Percentiles rank a stretch among this genome's conserved stretches.
Evolutionary conservation across 805 yeast genomes (phyloP).

Genomic region (Wickerhamiella brachini): DNA sequence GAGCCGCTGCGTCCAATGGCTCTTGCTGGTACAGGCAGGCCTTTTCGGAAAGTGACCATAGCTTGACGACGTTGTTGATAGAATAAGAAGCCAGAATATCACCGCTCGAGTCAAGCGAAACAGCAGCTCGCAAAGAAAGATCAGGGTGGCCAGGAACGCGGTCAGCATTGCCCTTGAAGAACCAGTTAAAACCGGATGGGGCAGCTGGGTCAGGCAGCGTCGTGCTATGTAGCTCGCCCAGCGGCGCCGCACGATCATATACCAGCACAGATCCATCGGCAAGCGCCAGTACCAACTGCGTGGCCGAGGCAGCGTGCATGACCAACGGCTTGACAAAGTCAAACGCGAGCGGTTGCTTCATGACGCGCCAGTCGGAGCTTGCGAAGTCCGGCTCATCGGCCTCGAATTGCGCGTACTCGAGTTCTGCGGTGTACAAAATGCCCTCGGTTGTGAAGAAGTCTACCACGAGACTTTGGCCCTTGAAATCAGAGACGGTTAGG

Average conservation of each 20-base stretch:
- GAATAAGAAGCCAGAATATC: conserved; percentile 36
- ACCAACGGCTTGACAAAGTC: conserved; percentile 43
- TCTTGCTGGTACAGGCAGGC: conserved; percentile 15
- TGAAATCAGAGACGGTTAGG: conserved; percentile 24
- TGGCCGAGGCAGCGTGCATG: conserved; percentile 33
- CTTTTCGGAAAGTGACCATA: conserved; percentile 42
- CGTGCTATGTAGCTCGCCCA: conserved; percentile 29
- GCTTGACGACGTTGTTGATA: conserved; percentile 37
- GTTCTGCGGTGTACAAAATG: conserved; percentile 35
- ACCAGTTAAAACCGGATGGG: conserved; percentile 17
- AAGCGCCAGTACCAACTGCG: conserved; percentile 42
- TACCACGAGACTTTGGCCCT: conserved; percentile 4
- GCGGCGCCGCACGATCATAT: conserved; percentile 17
- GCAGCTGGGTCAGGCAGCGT: conserved; percentile 14
- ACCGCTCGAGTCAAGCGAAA: conserved; percentile 21
- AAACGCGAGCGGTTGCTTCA: conserved; percentile 55
- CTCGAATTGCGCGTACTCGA: conserved; percentile 34
- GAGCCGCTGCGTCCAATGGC: not conserved
- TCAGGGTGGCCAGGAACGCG: conserved; percentile 32
- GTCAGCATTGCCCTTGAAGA: conserved; percentile 23
- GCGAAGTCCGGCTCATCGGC: conserved; percentile 16
- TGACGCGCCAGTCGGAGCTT: conserved; percentile 40
- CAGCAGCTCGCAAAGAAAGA: conserved; percentile 27
- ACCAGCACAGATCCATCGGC: conserved; percentile 62
- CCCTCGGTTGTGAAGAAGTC: conserved; percentile 37